Evolutionary conservation across 2,329 filamentous ascomycete genomes (phyloP), one percentile per base, ranked within the genome.

Genomic region (Colletotrichum musicola): DNA sequence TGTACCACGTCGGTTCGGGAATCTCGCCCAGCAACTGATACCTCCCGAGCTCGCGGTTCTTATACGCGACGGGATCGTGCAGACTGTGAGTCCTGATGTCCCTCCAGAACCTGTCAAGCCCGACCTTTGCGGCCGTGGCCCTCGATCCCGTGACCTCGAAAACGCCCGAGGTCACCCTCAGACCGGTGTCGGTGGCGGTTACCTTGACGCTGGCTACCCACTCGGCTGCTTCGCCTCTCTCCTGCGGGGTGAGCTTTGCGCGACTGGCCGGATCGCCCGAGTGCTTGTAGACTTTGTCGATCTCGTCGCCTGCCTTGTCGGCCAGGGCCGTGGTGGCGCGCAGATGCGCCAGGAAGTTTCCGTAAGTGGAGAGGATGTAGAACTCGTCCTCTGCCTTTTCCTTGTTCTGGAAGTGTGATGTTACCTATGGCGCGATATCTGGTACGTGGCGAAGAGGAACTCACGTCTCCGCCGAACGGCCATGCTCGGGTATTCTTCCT

Each of bases 61-160:
- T 91, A 73, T 91, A 91, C 25, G 89, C 86, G 30, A 92, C 88
- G 0, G 89, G 89, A 75, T 92, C 90, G 77, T 92, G 89, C 72
- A 92, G 75, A 0, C 85, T 87, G 77, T 92, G 90, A 4, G 89
- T 91, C 5, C 90, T 77, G n/a, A 91, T 79, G 73, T 92, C 89
- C 53, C 89, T 82, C 88, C 88, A 92, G 76, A 89, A 92, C 1
- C 89, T 80, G 78, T 91, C 90, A 66, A 92, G 77, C 0, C 88
- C 88, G 1, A 89, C 84, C 72, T 85, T 90, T 62, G 80, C 79
- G 0, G 84, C 83, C 0, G 89, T 91, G 0, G 88, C 83, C 68
- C 86, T 84, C 0, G 88, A 82, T 0, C 87, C 89, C 0, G 89
- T 89, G 5, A 90, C 86, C 74, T 92, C 90, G 73, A 92, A 92